phyloP scores from a whole-genome alignment of 2,329 filamentous ascomycete genomes.

The Helotiales sp. region DNA sequence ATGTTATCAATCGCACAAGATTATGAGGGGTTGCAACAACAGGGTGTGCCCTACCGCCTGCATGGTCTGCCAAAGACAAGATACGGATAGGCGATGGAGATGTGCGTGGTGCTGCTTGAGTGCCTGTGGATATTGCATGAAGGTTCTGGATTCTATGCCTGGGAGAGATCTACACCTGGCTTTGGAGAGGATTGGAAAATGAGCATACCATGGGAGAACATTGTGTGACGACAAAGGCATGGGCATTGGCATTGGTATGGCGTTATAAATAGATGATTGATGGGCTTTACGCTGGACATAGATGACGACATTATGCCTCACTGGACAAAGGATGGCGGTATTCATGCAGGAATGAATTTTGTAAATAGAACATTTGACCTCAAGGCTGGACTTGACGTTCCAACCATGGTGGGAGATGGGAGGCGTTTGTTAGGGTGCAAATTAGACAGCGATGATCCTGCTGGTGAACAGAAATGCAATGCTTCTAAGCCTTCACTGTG shows the following conservation, averaged over 20 bases:
- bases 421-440: slow-evolving; percentile 2
- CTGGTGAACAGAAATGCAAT: neutral
- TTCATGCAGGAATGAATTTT: slow-evolving; percentile 1
- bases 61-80: slow-evolving; percentile 41
- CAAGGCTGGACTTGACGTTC: neutral
- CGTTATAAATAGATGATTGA: neutral
- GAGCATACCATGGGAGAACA: neutral
- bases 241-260: neutral
- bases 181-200: slow-evolving; percentile 32
- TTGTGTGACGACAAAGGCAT: neutral
- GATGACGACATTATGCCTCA: neutral
- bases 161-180: slow-evolving; percentile 37
- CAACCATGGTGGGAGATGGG: neutral
- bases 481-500: neutral
- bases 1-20: slow-evolving; percentile 41
- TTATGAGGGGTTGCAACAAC: slow-evolving; percentile 41
- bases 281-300: slow-evolving; percentile 7
- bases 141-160: slow-evolving; percentile 33
- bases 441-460: neutral
- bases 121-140: slow-evolving; percentile 41
- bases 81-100: slow-evolving; percentile 38
- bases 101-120: slow-evolving; percentile 44
- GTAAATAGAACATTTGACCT: neutral
- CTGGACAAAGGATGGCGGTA: neutral
- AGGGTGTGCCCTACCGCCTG: slow-evolving; percentile 40